Base-by-base conservation (phyloP, 129 eudicot species). In the Tagetes erecta region DNA sequence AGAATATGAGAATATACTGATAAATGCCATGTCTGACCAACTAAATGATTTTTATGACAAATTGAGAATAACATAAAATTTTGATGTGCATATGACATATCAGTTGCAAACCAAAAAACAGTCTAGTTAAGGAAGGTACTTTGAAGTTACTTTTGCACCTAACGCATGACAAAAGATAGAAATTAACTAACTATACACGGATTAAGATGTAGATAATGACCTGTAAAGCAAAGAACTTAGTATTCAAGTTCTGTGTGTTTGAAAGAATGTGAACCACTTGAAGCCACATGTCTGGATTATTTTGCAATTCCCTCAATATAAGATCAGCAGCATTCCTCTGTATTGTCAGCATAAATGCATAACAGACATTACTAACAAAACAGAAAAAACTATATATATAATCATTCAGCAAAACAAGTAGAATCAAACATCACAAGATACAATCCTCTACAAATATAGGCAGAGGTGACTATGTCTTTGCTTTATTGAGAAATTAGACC, bases 251-350 rank as follows among this genome's bases (percentile, higher is more conserved):
- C 41, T 85, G 90, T 13, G 96, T 84, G 73, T 76, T 88, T 35
- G 95, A 89, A 76, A 94, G 88, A 75, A 94, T 86, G 86, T 91
- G 99, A 76, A 94, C 97, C 79, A 94, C 99, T 85, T 94, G 99
- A 76, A 94, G 99, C 99, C 99, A 94, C 93, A 85, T 94, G 72
- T 94, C 96, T 20, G 93, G 96, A 84, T 94, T 94, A 71, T 87
- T 86, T 82, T 94, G 97, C 86, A 94, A 80, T 47, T 94, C 99
- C 74, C 97, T 85, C 82, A 94, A 71, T 35, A 94, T 88, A 39
- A 84, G 97, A 77, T 94, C 99, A 9, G 99, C 97, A 4, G 99
- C 96, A 50, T 91, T 64, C 87, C 99, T 94, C 99, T 94, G 91
- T 5, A 67, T 5, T 67, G 78, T 50, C 6, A 75, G 0, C 39